Evolutionary conservation across 2,329 filamentous ascomycete genomes (phyloP).

Genomic region (Corniculantispora saksenae): DNA sequence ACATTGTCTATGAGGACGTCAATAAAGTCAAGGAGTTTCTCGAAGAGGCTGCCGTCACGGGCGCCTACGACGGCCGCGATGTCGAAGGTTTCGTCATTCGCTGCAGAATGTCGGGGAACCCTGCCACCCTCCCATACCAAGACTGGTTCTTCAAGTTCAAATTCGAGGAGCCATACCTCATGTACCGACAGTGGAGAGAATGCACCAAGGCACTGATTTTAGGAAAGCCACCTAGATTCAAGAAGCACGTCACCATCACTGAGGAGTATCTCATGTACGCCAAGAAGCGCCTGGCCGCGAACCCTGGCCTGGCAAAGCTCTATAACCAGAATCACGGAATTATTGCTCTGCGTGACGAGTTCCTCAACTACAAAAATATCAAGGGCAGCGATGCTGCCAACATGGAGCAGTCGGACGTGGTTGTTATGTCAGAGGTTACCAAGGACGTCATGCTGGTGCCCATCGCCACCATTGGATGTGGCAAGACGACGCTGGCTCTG

Average conservation of each 20-base stretch:
- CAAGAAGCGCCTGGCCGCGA: constrained; percentile 66
- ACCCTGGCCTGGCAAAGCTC: constrained; percentile 66
- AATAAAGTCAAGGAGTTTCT: constrained; percentile 76
- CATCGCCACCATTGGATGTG: constrained; percentile 91
- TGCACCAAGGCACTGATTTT: constrained; percentile 87
- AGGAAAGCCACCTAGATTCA: constrained; percentile 72
- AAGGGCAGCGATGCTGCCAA: constrained; percentile 88
- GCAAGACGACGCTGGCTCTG: constrained; percentile 89
- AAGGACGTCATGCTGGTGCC: constrained; percentile 81
- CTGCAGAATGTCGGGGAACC: constrained; percentile 68
- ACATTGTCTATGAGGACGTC: constrained; percentile 75
- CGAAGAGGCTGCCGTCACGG: constrained; percentile 81
- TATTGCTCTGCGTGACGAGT: constrained; percentile 85
- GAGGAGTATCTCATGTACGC: constrained; percentile 88
- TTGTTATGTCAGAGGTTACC: constrained; percentile 55
- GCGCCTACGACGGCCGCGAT: constrained; percentile 85
- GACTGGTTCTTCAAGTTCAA: constrained; percentile 99
- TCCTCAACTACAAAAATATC: constrained; percentile 78
- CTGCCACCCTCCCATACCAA: constrained; percentile 57
- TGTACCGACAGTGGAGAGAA: constrained; percentile 99
- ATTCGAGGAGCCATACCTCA: constrained; percentile 96
- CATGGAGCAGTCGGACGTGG: constrained; percentile 57
- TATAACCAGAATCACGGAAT: constrained; percentile 94
- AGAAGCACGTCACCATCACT: constrained; percentile 87
- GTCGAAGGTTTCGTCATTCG: constrained; percentile 97